Evolutionary conservation across 495 filamentous ascomycete species (phyloP).

Genomic region (Aspergillus biplanus): DNA sequence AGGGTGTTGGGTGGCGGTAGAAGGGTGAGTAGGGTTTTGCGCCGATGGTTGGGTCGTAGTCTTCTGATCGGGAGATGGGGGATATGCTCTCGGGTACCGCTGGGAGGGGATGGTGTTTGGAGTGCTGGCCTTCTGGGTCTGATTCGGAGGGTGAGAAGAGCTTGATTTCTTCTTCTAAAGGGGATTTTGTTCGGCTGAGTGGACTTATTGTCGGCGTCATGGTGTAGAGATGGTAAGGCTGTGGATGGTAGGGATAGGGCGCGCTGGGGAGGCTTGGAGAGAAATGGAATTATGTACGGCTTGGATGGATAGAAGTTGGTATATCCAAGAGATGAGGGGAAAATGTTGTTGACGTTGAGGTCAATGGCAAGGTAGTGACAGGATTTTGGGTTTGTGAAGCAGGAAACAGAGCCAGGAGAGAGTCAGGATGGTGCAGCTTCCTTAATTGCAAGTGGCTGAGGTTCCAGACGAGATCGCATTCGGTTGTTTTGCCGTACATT

Average conservation of each 20-base stretch:
- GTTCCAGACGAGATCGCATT: background rate
- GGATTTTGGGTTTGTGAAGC: background rate
- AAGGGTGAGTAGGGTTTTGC: conserved; percentile 62
- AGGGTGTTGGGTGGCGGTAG: conserved; percentile 58
- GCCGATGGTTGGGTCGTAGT: conserved; percentile 47
- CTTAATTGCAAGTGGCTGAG: background rate
- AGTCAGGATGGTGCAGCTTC: background rate
- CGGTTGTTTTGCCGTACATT: background rate
- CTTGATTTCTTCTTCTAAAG: conserved; percentile 1
- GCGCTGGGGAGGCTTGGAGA: too few relatives aligned
- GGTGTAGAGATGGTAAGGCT: background rate
- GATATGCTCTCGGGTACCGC: conserved; percentile 7
- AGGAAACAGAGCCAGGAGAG: background rate
- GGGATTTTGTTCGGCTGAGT: background rate
- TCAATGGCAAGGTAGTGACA: background rate
- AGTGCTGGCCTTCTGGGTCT: background rate
- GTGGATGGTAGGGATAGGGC: background rate
- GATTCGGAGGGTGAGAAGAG: background rate
- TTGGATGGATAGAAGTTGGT: background rate
- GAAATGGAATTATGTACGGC: too few relatives aligned
- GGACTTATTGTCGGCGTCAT: background rate
- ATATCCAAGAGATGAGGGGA: background rate
- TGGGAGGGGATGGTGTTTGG: background rate
- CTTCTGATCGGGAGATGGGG: conserved; percentile 10
- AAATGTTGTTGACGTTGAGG: background rate